phyloP scores from a whole-genome alignment of 1,284 basidiomycete species.

The Cutaneotrichosporon sp. region DNA sequence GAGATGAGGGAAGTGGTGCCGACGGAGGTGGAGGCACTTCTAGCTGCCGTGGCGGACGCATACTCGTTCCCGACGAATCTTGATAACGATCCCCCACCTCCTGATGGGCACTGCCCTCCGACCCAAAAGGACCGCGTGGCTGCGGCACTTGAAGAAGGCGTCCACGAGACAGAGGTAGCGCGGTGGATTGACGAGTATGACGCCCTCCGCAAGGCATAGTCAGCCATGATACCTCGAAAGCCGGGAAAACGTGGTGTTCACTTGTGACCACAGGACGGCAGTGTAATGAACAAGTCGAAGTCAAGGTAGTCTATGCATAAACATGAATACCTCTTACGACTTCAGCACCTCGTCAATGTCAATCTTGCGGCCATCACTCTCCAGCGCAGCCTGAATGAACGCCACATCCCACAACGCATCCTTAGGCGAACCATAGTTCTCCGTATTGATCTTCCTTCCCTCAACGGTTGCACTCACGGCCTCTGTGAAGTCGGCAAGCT shows the following conservation, averaged over 20 bases:
- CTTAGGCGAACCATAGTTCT: slow-evolving; percentile 34
- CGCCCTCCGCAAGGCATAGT: not conserved
- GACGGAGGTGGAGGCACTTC: slow-evolving; percentile 5
- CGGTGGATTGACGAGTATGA: slow-evolving; percentile 3
- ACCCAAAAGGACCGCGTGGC: slow-evolving; percentile 4
- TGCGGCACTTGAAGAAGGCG: not conserved
- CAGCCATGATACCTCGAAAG: no score
- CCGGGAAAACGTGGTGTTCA: no score
- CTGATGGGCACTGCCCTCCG: slow-evolving; percentile 12
- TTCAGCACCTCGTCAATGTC: no score
- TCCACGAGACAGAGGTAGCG: not conserved
- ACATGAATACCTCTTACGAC: no score
- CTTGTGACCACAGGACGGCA: no score
- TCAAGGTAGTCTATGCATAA: no score
- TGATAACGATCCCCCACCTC: slow-evolving; percentile 18
- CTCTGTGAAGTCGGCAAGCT: slow-evolving; percentile 60
- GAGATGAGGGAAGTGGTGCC: not conserved
- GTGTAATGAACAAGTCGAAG: no score
- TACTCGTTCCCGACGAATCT: slow-evolving; percentile 22
- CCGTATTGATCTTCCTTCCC: slow-evolving; percentile 14
- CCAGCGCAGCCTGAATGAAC: slow-evolving; percentile 69
- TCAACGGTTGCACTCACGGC: slow-evolving; percentile 52
- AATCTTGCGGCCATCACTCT: slow-evolving; percentile 60
- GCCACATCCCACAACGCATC: slow-evolving; percentile 66
- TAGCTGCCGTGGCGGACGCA: slow-evolving; percentile 10